Conservation (phyloP, 2,329 filamentous ascomycete species). For the Cadophora sp. region DNA sequence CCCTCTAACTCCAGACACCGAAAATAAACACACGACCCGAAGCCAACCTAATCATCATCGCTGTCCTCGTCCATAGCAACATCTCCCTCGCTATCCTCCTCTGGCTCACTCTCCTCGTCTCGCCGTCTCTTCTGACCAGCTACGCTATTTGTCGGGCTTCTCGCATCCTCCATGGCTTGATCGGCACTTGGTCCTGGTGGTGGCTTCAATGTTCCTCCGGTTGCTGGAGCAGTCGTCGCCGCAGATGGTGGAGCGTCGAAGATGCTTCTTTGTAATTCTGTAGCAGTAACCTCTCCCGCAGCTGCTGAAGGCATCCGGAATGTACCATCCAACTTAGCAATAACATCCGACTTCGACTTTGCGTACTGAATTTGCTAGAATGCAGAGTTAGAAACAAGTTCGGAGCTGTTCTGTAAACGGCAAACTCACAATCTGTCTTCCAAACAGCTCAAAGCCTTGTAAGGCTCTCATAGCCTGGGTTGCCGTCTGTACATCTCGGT, state of each 20-base stretch:
- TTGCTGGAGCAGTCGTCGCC: conserved; percentile 48
- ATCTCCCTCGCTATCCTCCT: conserved; percentile 77
- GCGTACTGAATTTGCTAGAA: conserved; percentile 86
- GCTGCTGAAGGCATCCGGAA: conserved; percentile 72
- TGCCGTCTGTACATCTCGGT: conserved; percentile 86
- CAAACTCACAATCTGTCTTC: conserved; percentile 77
- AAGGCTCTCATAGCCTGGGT: conserved; percentile 92
- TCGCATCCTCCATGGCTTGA: conserved; percentile 57
- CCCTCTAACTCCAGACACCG: conserved; percentile 38
- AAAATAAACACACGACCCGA: conserved; percentile 21
- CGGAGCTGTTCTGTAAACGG: background rate
- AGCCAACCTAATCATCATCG: conserved; percentile 40
- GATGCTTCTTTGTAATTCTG: conserved; percentile 79
- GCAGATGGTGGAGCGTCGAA: conserved; percentile 71
- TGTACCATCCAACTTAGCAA: conserved; percentile 91
- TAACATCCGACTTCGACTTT: conserved; percentile 85
- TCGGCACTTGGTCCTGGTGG: conserved; percentile 54
- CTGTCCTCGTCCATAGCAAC: conserved; percentile 60
- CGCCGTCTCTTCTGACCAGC: conserved; percentile 72
- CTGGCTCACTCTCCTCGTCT: conserved; percentile 71
- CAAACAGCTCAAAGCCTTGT: conserved; percentile 86
- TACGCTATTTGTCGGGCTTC: conserved; percentile 58
- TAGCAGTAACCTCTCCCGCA: conserved; percentile 66
- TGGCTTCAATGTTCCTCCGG: conserved; percentile 54
- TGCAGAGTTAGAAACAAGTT: background rate